Evolutionary conservation across 2,329 filamentous ascomycete genomes (phyloP), one percentile per base, ranked within the genome.

Genomic region (Aspergillus cejpii): DNA sequence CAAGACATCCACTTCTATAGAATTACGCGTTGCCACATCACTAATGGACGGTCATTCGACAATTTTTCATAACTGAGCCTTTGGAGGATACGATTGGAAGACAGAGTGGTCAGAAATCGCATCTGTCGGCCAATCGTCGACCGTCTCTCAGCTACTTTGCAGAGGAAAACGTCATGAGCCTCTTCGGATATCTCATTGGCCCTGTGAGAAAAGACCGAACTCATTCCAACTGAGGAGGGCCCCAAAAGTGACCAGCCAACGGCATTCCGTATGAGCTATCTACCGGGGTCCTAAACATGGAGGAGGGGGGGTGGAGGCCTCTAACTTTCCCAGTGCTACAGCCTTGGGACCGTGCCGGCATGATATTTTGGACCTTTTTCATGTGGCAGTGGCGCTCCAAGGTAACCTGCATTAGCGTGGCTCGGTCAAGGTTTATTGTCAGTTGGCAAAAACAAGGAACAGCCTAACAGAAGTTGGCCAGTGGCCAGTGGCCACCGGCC

Each of bases 371-470:
- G 31, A 8, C 31, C 4, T 24, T 34, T 34, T 33, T 20, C 17
- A 15, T 31, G 43, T 46, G 42, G 38, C 40, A 31, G 50, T 52
- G 44, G 47, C 42, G 34, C 44, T 41, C 39, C 54, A 60, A 58
- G 62, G 61, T 56, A 65, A 63, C 57, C 54, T 64, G 63, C 63
- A 65, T 66, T 65, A 66, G 63, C 59, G 62, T 46, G 49, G 50
- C 53, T 54, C 55, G 55, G 58, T 53, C 56, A 52, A 47, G 31
- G 31, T 17, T 17, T 17, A 19, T 34, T 17, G 31, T 17, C 10
- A 11, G 15, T 34, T 15, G 15, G 15, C 11, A 20, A 11, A 20
- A 20, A 20, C 11, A 4, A 17, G 14, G 14, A 34, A 15, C 31
- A 20, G 31, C 8, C 23, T 24, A 24, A 4, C 8, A 24, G 23